Percentiles rank a stretch among this genome's conserved stretches.
Evolutionary conservation across 2,329 filamentous ascomycete species (phyloP).

Genomic region (Blastomyces percursus): DNA sequence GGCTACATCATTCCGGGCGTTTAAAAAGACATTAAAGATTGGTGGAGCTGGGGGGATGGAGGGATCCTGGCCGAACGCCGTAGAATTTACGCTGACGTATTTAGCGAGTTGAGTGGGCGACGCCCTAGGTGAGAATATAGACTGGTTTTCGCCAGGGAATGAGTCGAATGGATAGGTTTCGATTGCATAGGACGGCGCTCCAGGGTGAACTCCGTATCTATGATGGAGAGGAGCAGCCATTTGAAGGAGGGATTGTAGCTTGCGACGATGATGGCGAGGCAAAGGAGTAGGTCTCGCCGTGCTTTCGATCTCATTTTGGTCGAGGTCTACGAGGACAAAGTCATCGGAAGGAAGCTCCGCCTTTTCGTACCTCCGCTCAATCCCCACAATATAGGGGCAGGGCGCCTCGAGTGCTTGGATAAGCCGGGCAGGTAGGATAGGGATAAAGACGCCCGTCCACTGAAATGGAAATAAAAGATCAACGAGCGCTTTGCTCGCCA

Average conservation of each 20-base stretch:
- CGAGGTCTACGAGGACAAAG: slow-evolving; percentile 87
- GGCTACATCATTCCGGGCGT: slow-evolving; percentile 56
- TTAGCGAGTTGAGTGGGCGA: slow-evolving; percentile 64
- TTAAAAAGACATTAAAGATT: slow-evolving; percentile 84
- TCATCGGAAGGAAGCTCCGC: slow-evolving; percentile 73
- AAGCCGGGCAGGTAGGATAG: slow-evolving; percentile 74
- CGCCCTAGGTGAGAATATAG: slow-evolving; percentile 64
- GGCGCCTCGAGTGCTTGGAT: slow-evolving; percentile 87
- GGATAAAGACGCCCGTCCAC: slow-evolving; percentile 92
- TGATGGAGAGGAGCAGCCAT: slow-evolving; percentile 81
- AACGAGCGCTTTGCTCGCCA: slow-evolving; percentile 77
- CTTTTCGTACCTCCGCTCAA: slow-evolving; percentile 69
- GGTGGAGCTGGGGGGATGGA: slow-evolving; percentile 48
- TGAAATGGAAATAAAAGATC: slow-evolving; percentile 81
- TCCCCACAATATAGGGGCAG: slow-evolving; percentile 92
- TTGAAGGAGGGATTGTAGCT: slow-evolving; percentile 78
- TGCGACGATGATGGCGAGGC: slow-evolving; percentile 79
- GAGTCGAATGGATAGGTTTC: slow-evolving; percentile 86
- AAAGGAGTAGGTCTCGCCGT: slow-evolving; percentile 66
- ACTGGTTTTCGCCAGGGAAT: slow-evolving; percentile 75
- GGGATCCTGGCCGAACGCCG: slow-evolving; percentile 62
- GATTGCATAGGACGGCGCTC: slow-evolving; percentile 82
- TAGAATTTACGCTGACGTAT: slow-evolving; percentile 81
- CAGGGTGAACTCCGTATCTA: slow-evolving; percentile 73
- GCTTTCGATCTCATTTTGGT: slow-evolving; percentile 80